Evolutionary conservation across 768 basidiomycete species (phyloP), one percentile per base, ranked within the genome.

Genomic region (Panaeolus cyanescens): DNA sequence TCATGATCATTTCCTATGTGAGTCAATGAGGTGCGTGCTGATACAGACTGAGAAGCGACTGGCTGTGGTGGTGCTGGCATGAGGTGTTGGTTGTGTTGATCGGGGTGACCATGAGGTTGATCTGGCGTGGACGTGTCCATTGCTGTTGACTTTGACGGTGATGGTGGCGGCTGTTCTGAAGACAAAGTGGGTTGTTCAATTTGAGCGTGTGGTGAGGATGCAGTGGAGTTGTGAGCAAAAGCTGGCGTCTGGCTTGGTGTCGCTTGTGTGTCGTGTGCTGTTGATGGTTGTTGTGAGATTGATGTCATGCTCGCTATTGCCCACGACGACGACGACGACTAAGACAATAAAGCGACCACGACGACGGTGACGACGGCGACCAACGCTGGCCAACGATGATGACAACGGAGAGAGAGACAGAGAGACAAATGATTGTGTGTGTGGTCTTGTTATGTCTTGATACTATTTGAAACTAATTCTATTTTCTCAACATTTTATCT

Each of bases 211-310:
- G 40, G 20, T 42, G 19, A 7, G 7, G 20, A 22, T 25, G n/a
- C 25, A 25, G 20, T 50, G 45, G 25, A 50, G 25, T 15, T 20
- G 13, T 22, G 39, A 8, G 19, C 19, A 42, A 17, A 28, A 50
- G 45, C 9, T 50, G 45, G 25, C 45, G 45, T 28, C 45, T 50
- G 45, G 30, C 45, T 50, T 50, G 45, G 45, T 50, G 25, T 6
- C 45, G 25, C 22, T 50, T 50, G 45, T 50, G 45, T 50, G 17
- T 50, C 45, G 45, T 50, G 45, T 30, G 45, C 45, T 50, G 45
- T 50, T 50, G 45, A 50, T 50, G 45, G 45, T 50, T 50, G 45
- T 50, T 50, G 45, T 50, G 45, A n/a, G 45, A 50, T 50, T 50
- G 45, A 50, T 50, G 45, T 50, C 45, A 50, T 50, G 25, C 45